Evolutionary conservation across 129 eudicot genomes (phyloP), one percentile per base, ranked within the genome.

Genomic region (Solidago caesia): DNA sequence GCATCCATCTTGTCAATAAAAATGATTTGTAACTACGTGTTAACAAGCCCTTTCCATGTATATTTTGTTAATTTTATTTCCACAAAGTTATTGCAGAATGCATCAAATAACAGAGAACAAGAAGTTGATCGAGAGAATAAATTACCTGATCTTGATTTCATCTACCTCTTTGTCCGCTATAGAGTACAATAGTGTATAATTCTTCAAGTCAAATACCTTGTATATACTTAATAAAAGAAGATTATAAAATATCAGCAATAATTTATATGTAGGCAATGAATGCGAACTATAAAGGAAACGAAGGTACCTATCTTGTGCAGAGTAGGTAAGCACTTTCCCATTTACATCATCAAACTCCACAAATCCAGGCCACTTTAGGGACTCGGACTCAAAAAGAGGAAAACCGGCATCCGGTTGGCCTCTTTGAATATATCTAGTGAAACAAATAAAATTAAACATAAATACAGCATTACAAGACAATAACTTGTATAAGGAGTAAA

Each of bases 321-420:
- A 90, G 71, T 90, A 90, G 39, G 96, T 90, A 60, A 90, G 92
- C 72, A 90, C 96, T 77, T 90, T 90, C 43, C 93, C 92, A 59
- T 90, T 90, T 7, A 90, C 96, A 83, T 90, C 96, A 83, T 90
- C 93, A 84, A 87, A 90, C 77, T 90, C 96, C 53, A 90, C 96
- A 90, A 90, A 90, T 5, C 96, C 91, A 65, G 96, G 96, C 96
- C 96, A 90, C 80, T 90, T 90, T 66, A 90, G 76, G 12, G 96
- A 90, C 82, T 90, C 96, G 7, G 90, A 83, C 81, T 90, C 96
- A 72, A 90, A 90, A 46, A 90, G 84, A 9, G 91, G 87, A 77
- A 87, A 90, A 64, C 96, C 96, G 29, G 87, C 91, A 87, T 87
- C 90, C 29, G 96, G 93, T 68, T 87, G 80, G 7, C 96, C 92